Evolutionary conservation across 2,329 filamentous ascomycete genomes (phyloP).

Genomic region (Aspergillus uvarum): DNA sequence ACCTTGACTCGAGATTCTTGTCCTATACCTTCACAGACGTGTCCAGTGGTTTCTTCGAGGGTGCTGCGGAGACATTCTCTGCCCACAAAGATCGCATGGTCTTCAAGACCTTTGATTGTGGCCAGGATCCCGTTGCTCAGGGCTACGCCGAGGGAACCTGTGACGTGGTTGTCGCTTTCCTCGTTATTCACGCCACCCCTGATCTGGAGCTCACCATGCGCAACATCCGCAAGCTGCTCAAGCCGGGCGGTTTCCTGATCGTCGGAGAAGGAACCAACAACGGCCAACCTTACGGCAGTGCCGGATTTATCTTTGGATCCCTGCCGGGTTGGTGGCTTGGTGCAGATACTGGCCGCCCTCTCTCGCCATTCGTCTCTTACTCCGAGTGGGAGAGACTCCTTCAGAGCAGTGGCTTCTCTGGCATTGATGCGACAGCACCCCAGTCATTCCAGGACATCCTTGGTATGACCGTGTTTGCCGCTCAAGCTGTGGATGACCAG

Average conservation of each 20-base stretch:
- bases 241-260: conserved; percentile 39
- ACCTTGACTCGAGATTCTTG: no score
- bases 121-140: conserved; percentile 31
- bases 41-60: conserved; percentile 10
- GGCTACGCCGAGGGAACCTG: conserved; percentile 31
- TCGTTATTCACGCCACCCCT: conserved; percentile 43
- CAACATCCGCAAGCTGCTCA: conserved; percentile 38
- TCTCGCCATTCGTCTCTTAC: no score
- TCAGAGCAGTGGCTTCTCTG: conserved; percentile 9
- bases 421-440: conserved; percentile 16
- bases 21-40: neutral
- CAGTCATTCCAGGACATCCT: conserved; percentile 8
- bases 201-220: conserved; percentile 23
- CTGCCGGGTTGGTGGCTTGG: neutral
- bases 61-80: conserved; percentile 19
- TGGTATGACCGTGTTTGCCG: conserved; percentile 25
- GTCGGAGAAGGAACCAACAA: neutral
- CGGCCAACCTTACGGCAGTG: no score
- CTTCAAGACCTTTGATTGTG: conserved; percentile 34
- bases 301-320: neutral
- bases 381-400: conserved; percentile 11
- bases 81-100: conserved; percentile 24
- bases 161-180: conserved; percentile 40
- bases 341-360: neutral
- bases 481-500: conserved; percentile 36